Evolutionary conservation across 768 basidiomycete species (phyloP).

Genomic region (Sarcodon sp.): DNA sequence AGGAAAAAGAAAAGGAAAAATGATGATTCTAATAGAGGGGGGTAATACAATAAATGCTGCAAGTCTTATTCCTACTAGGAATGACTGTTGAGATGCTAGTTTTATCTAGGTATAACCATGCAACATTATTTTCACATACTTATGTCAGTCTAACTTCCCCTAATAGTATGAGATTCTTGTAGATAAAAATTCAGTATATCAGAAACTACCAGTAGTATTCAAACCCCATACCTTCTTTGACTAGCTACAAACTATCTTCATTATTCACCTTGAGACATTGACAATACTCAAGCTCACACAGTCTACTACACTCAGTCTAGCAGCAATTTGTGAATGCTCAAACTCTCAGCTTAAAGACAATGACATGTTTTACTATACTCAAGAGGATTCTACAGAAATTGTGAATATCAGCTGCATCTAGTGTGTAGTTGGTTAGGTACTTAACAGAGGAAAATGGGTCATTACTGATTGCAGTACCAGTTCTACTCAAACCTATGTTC

Average conservation of each 20-base stretch:
- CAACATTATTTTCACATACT: not conserved
- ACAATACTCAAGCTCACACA: slow-evolving; percentile 5
- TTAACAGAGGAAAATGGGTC: slow-evolving; percentile 6
- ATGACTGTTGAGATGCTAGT: slow-evolving; percentile 17
- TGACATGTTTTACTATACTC: slow-evolving; percentile 10
- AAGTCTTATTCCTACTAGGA: slow-evolving; percentile 3
- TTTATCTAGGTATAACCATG: slow-evolving; percentile 18
- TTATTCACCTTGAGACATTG: slow-evolving; percentile 11
- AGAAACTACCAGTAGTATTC: not conserved
- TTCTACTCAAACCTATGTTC: too few species aligned
- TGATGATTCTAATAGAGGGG: too few species aligned
- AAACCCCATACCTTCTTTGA: slow-evolving; percentile 16
- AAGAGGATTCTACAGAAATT: slow-evolving; percentile 5
- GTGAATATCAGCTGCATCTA: slow-evolving; percentile 13
- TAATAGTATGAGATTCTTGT: slow-evolving; percentile 19
- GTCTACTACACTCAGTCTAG: slow-evolving; percentile 10
- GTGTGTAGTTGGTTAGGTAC: slow-evolving; percentile 13
- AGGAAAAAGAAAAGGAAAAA: too few species aligned
- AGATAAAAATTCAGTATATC: slow-evolving; percentile 13
- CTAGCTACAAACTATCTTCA: slow-evolving; percentile 18
- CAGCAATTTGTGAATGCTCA: slow-evolving; percentile 11
- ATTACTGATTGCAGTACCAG: slow-evolving; percentile 17
- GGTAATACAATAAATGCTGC: slow-evolving; percentile 19
- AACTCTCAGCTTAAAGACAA: not conserved
- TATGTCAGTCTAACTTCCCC: not conserved